Evolutionary conservation across 768 basidiomycete species (phyloP), one percentile per base, ranked within the genome.

Genomic region (Holtermannia corniformis): DNA sequence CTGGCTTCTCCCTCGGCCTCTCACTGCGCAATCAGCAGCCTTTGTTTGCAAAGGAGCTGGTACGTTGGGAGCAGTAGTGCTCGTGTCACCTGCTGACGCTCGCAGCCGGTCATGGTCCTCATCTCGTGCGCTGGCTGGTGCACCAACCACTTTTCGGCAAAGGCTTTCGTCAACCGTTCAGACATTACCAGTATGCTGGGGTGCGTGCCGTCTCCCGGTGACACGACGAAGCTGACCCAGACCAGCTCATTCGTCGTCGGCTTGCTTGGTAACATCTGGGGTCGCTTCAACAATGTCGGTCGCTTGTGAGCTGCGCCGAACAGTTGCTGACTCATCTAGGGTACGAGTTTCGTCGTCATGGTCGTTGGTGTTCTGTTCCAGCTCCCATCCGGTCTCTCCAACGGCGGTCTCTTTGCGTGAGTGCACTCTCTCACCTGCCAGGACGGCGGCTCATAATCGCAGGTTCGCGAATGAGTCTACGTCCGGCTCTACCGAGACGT

Each of bases 211-310:
- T n/a, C n/a, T n/a, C n/a, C n/a, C n/a, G n/a, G n/a, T n/a, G n/a
- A n/a, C n/a, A n/a, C n/a, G n/a, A n/a, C n/a, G n/a, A n/a, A n/a
- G n/a, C n/a, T n/a, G n/a, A n/a, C n/a, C n/a, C n/a, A n/a, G n/a
- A n/a, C n/a, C n/a, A n/a, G n/a, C n/a, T 83, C 85, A 1, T 86
- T 91, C 62, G 81, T 83, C 0, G 86, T 90, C 41, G 87, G 87
- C 4, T 74, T 88, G 50, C 75, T 87, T 45, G 79, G 87, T 25
- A 88, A 88, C 67, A 41, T 88, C 3, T 89, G 85, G 56, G 84
- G 82, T 2, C 80, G 83, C 40, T 78, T 87, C 68, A 82, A 84
- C 61, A 74, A 76, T 2, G 84, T 85, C 37, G 63, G 55, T 54
- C 19, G 25, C 23, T 16, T 27, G 25, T 21, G 14, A 10, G 21